These are phyloP conservation scores for Malania oleifera DNA, from an alignment of 164 flowering plant genomes.

Conservation along the genomic window DNA sequence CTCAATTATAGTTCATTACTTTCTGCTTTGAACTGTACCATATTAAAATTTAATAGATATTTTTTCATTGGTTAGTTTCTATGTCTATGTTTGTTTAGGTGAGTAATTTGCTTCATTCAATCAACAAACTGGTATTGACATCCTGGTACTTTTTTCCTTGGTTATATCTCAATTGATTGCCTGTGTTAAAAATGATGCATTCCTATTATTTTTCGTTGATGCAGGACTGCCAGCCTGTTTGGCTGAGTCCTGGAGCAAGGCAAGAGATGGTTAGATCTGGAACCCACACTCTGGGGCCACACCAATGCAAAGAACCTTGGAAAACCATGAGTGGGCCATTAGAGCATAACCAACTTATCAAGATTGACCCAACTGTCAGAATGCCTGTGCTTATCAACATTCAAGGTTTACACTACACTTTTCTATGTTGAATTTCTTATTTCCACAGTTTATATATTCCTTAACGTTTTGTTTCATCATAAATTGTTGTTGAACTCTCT, in stretches of 20 bases:
- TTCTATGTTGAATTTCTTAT: not conserved
- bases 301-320: conserved; percentile 33
- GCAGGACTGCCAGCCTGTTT: conserved; percentile 44
- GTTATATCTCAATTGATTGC: not conserved
- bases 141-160: not conserved
- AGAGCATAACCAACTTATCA: conserved; percentile 23
- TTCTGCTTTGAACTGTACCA: not conserved
- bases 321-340: conserved; percentile 27
- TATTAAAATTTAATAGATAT: not conserved
- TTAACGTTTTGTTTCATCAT: not conserved
- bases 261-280: conserved; percentile 27
- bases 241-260: conserved; percentile 27
- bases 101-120: not conserved
- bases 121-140: not conserved
- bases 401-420: conserved; percentile 38
- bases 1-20: too few relatives aligned
- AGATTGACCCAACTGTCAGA: conserved; percentile 24
- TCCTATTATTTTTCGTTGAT: conserved; percentile 14
- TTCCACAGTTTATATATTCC: not conserved
- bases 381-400: conserved; percentile 35
- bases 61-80: not conserved
- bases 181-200: not conserved
- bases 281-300: conserved; percentile 21
- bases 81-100: not conserved
- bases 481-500: too few relatives aligned